phyloP scores from a whole-genome alignment of 2,329 filamentous ascomycete genomes.

The Mycosphaerella sp. region DNA sequence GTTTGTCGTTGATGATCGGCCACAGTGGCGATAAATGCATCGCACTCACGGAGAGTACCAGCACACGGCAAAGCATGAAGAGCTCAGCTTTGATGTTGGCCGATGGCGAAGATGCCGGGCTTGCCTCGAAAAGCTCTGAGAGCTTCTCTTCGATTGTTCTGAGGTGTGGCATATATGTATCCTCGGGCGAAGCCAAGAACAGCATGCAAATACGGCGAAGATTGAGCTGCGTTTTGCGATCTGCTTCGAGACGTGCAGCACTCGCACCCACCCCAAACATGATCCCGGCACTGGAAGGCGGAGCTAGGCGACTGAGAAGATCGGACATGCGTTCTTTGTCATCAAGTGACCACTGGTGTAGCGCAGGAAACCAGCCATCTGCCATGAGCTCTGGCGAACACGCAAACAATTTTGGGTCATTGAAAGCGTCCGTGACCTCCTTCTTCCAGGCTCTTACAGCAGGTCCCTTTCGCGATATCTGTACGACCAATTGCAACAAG shows the following conservation, averaged over 20 bases:
- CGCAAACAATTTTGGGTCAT: constrained; percentile 80
- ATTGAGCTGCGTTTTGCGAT: constrained; percentile 85
- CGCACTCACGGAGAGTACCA: constrained; percentile 71
- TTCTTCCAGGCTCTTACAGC: constrained; percentile 89
- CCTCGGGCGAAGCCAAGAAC: constrained; percentile 67
- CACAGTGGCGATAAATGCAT: constrained; percentile 78
- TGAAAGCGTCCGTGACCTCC: constrained; percentile 86
- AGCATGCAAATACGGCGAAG: constrained; percentile 75
- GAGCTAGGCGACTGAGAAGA: constrained; percentile 67
- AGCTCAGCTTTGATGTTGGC: constrained; percentile 83
- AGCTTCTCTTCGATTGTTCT: constrained; percentile 71
- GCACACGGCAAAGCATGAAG: constrained; percentile 77
- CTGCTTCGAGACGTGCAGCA: constrained; percentile 87
- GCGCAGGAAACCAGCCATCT: constrained; percentile 71
- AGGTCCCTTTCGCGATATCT: constrained; percentile 69
- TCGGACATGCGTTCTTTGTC: constrained; percentile 89
- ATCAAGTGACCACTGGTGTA: constrained; percentile 74
- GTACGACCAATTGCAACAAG: constrained; percentile 66
- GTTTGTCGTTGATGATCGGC: constrained; percentile 81
- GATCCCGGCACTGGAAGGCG: constrained; percentile 88
- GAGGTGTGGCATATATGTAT: constrained; percentile 74
- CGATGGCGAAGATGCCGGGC: constrained; percentile 82
- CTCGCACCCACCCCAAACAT: constrained; percentile 98
- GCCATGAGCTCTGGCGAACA: constrained; percentile 60
- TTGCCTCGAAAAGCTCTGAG: constrained; percentile 78